Evolutionary conservation across 208 protist species (phyloP), one percentile per base, ranked within the genome.

Genomic region (Crithidia bombi): DNA sequence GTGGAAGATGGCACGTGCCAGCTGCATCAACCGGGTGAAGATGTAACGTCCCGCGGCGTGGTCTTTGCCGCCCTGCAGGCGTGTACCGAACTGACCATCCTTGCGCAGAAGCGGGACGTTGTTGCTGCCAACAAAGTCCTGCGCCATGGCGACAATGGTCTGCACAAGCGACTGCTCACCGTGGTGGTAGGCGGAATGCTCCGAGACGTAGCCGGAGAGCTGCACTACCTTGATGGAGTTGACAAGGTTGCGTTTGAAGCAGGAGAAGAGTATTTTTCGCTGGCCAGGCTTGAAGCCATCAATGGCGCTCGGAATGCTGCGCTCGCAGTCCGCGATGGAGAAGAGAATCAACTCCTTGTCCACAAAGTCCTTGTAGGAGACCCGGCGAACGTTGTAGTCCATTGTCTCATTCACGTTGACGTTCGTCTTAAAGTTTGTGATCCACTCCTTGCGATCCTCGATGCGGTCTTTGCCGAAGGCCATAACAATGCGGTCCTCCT

Each of bases 201-300:
- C 98, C 46, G 98, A 90, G n/a, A 99, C 98, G 85, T 99, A 99
- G 65, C 99, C 99, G 46, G 97, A 85, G 7, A 99, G 92, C 92
- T 99, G 99, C 10, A 98, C 98, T 14, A 99, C 99, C 83, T 99
- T 99, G 69, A 99, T 96, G 12, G 99, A 98, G n/a, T 94, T 85
- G 49, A 79, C 96, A 3, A 99, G 83, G 51, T 99, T 99, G 50
- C 98, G 91, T 89, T 99, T 99, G 79, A 99, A 99, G 78, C 96
- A 99, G n/a, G 85, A 82, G 77, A 98, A 99, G 30, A 99, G 71
- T 41, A 99, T 99, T 79, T 99, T 99, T 52, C 99, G 86, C 75
- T 99, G 99, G 0, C 96, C 97, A 6, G 99, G 99, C 77, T 99
- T 99, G 46, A 99, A 89, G 30, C 99, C 99, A 81, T 99, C 99